These are phyloP conservation scores for Tephrocybe sp. DNA, from an alignment of 768 basidiomycete species.

Conservation along the genomic window DNA sequence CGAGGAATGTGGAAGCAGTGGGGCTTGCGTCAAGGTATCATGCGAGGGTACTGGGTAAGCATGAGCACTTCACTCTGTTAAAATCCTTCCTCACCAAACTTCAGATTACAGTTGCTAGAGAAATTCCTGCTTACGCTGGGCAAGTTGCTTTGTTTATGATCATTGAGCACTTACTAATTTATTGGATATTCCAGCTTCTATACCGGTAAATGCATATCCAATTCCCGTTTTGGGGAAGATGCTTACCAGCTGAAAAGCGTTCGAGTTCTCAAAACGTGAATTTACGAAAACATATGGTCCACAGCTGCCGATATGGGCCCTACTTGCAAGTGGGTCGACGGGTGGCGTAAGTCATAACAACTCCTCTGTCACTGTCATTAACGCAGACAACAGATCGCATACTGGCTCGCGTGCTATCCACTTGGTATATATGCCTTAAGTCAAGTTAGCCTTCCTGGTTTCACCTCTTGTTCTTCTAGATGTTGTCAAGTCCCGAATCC, in stretches of 20 bases:
- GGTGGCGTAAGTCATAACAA: conserved; percentile 62
- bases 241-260: conserved; percentile 44
- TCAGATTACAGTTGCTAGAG: conserved; percentile 85
- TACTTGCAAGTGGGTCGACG: conserved; percentile 78
- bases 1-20: conserved; percentile 84
- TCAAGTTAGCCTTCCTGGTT: not conserved
- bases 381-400: conserved; percentile 56
- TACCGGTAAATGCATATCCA: conserved; percentile 39
- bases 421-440: conserved; percentile 46
- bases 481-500: conserved; percentile 88
- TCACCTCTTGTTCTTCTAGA: conserved; percentile 40
- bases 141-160: conserved; percentile 29
- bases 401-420: conserved; percentile 94
- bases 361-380: not conserved
- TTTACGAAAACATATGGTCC: conserved; percentile 63
- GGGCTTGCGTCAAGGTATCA: conserved; percentile 85
- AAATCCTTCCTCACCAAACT: not conserved
- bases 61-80: not conserved
- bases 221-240: not conserved
- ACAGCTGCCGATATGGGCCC: conserved; percentile 79
- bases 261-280: conserved; percentile 84
- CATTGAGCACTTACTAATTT: not conserved
- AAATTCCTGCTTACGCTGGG: conserved; percentile 97
- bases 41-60: conserved; percentile 95
- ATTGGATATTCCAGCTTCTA: conserved; percentile 52